Evolutionary conservation across 257 asterid species (phyloP), one percentile per base, ranked within the genome.

Genomic region (Galeopsis tetrahit): DNA sequence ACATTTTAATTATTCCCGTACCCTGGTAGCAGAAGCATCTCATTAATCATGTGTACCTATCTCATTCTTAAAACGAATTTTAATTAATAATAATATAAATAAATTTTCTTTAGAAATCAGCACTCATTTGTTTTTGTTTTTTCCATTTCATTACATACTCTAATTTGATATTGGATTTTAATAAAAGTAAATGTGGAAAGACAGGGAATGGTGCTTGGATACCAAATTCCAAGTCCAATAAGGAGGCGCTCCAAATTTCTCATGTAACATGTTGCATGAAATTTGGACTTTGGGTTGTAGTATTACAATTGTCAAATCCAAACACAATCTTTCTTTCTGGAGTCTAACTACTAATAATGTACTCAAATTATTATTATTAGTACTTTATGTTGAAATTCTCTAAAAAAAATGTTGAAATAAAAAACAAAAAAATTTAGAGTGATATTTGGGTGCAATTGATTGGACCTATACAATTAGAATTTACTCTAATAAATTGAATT

Each of bases 191-290:
- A 32, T 6, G 7, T 0, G 31, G 49, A 42, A 40, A 4, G 13
- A 40, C 10, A 34, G 10, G 52, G 0, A 13, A 48, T 46, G 53
- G 15, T 48, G 21, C 55, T 13, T 51, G 15, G 72, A 8, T 67
- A 31, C 5, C 3, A 21, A 42, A 4, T 64, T 42, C 39, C 56
- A 68, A 68, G 72, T 68, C 72, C 46, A 49, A 68, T 51, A 68
- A 35, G 28, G 63, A 34, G 62, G 72, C 72, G 10, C 33, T 28
- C 3, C 31, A 13, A 2, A 64, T 21, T 43, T 63, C 15, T 21
- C 28, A 21, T 21, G 28, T 1, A 21, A 21, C 28, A 21, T 21
- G 28, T 21, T 40, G 68, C 44, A 17, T 10, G 11, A 62, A 15
- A 38, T 17, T 38, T 15, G 6, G 8, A 17, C 8, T 39, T 13